Base-by-base conservation (phyloP, 2,329 filamentous ascomycete genomes). In the Ophiosphaerella herpotricha region DNA sequence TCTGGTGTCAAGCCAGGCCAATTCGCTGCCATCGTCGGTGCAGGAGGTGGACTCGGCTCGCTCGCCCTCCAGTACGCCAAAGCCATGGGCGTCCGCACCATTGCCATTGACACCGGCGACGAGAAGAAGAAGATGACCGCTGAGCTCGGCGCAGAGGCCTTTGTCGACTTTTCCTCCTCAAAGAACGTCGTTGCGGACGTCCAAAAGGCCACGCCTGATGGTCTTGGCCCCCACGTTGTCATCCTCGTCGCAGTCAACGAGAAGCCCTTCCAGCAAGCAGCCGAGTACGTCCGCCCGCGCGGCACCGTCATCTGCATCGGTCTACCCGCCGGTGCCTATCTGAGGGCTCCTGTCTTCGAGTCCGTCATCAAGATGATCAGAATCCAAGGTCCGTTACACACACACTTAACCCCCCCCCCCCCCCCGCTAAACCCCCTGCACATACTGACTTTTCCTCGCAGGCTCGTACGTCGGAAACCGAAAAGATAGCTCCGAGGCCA, bases 181-280 rank as follows among this genome's bases (percentile, higher is more conserved):
- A 84, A 86, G 74, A 87, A 96, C 75, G 75, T 97, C 23, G 88
- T 96, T 62, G 84, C 84, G 61, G 90, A 95, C 59, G 92, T 97
- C 58, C 90, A 91, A 79, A 85, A 85, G 39, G 86, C 87, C 24
- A 95, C 90, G 1, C 77, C 84, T 24, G 91, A 93, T 63, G 90
- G 90, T 16, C 82, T 90, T 13, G 93, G 93, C 44, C 91, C 92
- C 5, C 89, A 96, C 66, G 92, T 91, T 34, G 91, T 93, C 54
- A 80, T 97, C 60, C 81, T 97, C 38, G 85, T 97, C 53, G 92
- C 93, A 54, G 91, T 90, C 44, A 84, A 81, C 64, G 92, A 97
- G 82, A 90, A 88, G 80, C 93, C 93, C 46, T 97, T 97, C 86
- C 91, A 96, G 78, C 92, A 97, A 79, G 93, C 93, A 36, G 86